A percentile compares a stretch with the other conserved stretches of the same genome.
Evolutionary conservation across 805 yeast genomes (phyloP).

Genomic region (Kuraishia floccosa): DNA sequence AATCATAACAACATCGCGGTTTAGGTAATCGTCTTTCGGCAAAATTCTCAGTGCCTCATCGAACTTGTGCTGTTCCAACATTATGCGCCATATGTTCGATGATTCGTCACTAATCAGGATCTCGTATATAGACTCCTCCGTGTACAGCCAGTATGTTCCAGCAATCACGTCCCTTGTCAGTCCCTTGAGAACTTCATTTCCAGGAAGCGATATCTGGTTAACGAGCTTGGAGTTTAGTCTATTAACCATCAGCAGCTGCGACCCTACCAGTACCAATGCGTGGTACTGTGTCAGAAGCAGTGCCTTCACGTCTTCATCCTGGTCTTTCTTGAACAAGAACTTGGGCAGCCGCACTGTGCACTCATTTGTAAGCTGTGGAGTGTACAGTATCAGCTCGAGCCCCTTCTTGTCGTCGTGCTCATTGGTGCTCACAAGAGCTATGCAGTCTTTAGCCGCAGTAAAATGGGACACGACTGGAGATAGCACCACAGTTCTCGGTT

Average conservation of each 20-base stretch:
- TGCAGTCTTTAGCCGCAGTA: no score
- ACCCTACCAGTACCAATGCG: slow-evolving; percentile 33
- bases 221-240: slow-evolving; percentile 39
- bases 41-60: slow-evolving; percentile 51
- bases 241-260: slow-evolving; percentile 31
- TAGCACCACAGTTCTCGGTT: no score
- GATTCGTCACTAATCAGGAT: slow-evolving; percentile 59
- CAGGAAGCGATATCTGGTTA: slow-evolving; percentile 26
- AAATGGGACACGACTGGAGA: no score
- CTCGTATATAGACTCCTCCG: slow-evolving; percentile 54
- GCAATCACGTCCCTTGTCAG: slow-evolving; percentile 34
- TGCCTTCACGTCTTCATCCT: slow-evolving; percentile 15
- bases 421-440: no score
- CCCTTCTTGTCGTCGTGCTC: no score
- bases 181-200: slow-evolving; percentile 28
- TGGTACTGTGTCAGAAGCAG: slow-evolving; percentile 44
- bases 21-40: slow-evolving; percentile 15
- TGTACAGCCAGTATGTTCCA: slow-evolving; percentile 69
- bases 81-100: slow-evolving; percentile 60
- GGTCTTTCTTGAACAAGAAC: no score
- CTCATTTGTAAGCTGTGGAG: no score
- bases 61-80: slow-evolving; percentile 39
- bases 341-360: no score
- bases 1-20: slow-evolving; percentile 36
- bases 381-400: no score